A percentile compares a stretch with the other conserved stretches of the same genome.
Evolutionary conservation across 768 basidiomycete species (phyloP).

Genomic region (Calocybe gangraenosa): DNA sequence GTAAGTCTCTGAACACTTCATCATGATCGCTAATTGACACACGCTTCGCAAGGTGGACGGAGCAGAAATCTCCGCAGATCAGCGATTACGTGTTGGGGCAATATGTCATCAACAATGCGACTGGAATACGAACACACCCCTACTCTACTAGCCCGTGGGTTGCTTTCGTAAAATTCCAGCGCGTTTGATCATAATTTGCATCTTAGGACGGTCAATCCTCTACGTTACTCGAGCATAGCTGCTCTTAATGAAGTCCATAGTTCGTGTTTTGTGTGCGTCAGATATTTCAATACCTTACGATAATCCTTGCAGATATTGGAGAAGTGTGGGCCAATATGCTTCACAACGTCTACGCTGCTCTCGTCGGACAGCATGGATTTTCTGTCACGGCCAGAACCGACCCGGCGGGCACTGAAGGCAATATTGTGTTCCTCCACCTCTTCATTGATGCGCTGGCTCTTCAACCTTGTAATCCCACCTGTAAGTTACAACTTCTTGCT

Average conservation of each 20-base stretch:
- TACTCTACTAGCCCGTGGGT: constrained; percentile 40
- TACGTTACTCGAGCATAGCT: constrained; percentile 26
- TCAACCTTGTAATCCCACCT: constrained; percentile 32
- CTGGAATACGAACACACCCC: constrained; percentile 45
- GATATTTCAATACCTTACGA: not conserved
- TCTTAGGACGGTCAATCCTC: constrained; percentile 24
- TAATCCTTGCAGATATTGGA: constrained; percentile 29
- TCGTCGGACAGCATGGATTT: constrained; percentile 17
- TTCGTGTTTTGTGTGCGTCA: constrained; percentile 14
- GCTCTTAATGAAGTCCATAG: constrained; percentile 30
- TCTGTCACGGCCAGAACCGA: constrained; percentile 24
- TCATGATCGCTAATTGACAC: not conserved
- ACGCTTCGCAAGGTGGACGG: constrained; percentile 19
- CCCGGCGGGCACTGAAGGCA: constrained; percentile 26
- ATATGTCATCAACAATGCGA: constrained; percentile 40
- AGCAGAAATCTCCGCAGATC: constrained; percentile 26
- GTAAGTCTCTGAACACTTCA: constrained; percentile 9
- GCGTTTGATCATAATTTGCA: no score
- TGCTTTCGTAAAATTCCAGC: no score
- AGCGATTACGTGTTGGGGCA: constrained; percentile 30
- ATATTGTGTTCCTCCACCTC: constrained; percentile 34
- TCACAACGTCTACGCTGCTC: constrained; percentile 22
- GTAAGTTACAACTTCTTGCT: constrained; percentile 14
- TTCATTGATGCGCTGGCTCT: constrained; percentile 35
- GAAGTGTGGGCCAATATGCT: constrained; percentile 33